Base-by-base conservation (phyloP, 1,284 basidiomycete species). In the Cutaneotrichosporon cutaneum region DNA sequence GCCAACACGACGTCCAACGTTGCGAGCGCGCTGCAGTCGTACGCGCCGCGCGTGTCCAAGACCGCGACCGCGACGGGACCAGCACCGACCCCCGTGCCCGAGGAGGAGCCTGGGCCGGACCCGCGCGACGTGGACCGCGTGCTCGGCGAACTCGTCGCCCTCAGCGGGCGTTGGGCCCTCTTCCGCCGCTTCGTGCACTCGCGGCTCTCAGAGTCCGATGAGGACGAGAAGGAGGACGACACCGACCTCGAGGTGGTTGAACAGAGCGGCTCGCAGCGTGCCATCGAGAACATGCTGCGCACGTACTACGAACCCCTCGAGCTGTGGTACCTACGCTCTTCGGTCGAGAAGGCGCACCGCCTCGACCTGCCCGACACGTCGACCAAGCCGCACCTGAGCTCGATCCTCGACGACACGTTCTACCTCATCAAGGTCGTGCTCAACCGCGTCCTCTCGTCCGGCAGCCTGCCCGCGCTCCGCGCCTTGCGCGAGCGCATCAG, bases 101-200 rank as follows among this genome's bases (percentile, higher is more conserved):
- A 89, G 9, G 85, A 88, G 24, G 76, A 78, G 2, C 35, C 33
- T 0, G 79, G 79, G 9, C 82, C 91, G 1, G 94, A 98, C 75
- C 88, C 90, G 14, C 84, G 92, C 58, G 94, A 97, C 72, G 87
- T 96, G 8, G 95, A 99, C 79, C 89, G 88, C 67, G 83, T 92
- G 0, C 75, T 97, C 16, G 88, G 88, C 7, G 96, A 99, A 80
- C 81, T 90, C 4, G 88, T 93, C 14, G 88, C 88, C 7, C 92
- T 99, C 85, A 87, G 89, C 36, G 88, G 93, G 8, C 83, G 95
- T 58, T 99, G 95, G 94, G 87, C 87, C 60, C 80, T 97, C 59
- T 96, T 98, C 80, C 85, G 88, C 56, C 88, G 90, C 56, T 99
- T 98, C 74, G 80, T 99, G 42, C 82, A 86, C 50, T 88, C 89